Evolutionary conservation across 805 yeast genomes (phyloP).

Genomic region (Candida glaebosa): DNA sequence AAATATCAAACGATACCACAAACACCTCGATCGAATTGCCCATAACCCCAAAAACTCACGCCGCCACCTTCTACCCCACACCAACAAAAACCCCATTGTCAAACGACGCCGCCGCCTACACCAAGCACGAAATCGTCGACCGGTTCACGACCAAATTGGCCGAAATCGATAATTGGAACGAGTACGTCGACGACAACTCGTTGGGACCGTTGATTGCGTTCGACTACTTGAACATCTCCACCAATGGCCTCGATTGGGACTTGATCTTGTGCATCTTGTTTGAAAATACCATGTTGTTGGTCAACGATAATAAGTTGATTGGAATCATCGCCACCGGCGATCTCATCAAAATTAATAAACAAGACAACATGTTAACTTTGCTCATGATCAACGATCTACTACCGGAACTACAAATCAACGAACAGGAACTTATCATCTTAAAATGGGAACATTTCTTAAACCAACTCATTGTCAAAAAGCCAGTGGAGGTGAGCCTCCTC

Average conservation of each 20-base stretch:
- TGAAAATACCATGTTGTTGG: constrained; percentile 24
- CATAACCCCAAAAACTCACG: not conserved
- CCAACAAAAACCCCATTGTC: not conserved
- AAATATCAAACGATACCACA: not conserved
- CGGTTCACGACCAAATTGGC: not conserved
- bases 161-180: not conserved
- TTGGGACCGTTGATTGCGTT: constrained; percentile 33
- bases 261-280: constrained; percentile 29
- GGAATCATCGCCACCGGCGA: constrained; percentile 41
- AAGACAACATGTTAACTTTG: constrained; percentile 23
- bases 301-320: constrained; percentile 23
- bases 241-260: constrained; percentile 44
- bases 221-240: constrained; percentile 41
- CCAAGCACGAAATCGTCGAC: not conserved
- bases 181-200: constrained; percentile 1
- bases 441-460: constrained; percentile 41
- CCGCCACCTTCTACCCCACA: not conserved
- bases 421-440: constrained; percentile 25
- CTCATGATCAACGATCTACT: constrained; percentile 37
- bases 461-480: constrained; percentile 11
- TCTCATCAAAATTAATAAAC: constrained; percentile 24
- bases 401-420: constrained; percentile 42
- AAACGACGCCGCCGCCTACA: not conserved
- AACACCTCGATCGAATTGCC: not conserved
- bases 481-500: constrained; percentile 28